Percentiles rank a stretch among this genome's conserved stretches.
These are phyloP conservation scores for Claviceps capensis DNA, from an alignment of 2,329 filamentous ascomycete species.

Conservation along the genomic window DNA sequence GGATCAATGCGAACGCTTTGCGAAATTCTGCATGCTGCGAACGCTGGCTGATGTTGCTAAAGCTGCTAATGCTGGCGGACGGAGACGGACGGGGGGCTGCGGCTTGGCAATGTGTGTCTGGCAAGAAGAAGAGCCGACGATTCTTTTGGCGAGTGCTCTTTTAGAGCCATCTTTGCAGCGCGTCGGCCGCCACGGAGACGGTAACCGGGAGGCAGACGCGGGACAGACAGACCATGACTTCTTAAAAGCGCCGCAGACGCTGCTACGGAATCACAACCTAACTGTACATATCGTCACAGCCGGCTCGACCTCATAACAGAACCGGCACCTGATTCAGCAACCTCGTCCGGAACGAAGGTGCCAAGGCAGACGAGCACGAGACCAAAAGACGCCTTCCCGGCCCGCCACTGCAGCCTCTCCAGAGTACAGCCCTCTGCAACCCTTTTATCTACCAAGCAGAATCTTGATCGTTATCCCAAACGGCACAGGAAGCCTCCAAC, in stretches of 20 bases:
- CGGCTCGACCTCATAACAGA: background rate
- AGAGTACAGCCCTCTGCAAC: background rate
- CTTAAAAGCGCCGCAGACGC: constrained; percentile 22
- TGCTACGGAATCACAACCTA: constrained; percentile 8
- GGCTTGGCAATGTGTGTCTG: background rate
- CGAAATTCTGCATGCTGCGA: too few relatives aligned
- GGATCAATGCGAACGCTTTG: too few relatives aligned
- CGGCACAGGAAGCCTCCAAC: constrained; percentile 3
- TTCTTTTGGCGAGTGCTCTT: background rate
- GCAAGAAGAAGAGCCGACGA: background rate
- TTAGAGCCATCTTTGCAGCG: background rate
- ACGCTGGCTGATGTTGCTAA: too few relatives aligned
- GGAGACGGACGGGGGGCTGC: too few relatives aligned
- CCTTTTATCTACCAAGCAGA: constrained; percentile 7
- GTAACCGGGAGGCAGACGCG: background rate
- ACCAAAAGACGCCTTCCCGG: background rate
- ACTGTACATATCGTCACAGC: constrained; percentile 5
- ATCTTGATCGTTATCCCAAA: constrained; percentile 6
- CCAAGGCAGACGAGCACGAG: background rate
- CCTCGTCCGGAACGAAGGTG: background rate
- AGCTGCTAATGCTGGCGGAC: too few relatives aligned
- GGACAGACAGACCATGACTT: background rate
- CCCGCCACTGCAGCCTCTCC: background rate
- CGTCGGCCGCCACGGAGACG: constrained; percentile 12
- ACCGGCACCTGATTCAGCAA: background rate